Percentiles rank a stretch among this genome's conserved stretches.
Conservation (phyloP, 305 asterid genomes). For the Solanum hybrid region DNA sequence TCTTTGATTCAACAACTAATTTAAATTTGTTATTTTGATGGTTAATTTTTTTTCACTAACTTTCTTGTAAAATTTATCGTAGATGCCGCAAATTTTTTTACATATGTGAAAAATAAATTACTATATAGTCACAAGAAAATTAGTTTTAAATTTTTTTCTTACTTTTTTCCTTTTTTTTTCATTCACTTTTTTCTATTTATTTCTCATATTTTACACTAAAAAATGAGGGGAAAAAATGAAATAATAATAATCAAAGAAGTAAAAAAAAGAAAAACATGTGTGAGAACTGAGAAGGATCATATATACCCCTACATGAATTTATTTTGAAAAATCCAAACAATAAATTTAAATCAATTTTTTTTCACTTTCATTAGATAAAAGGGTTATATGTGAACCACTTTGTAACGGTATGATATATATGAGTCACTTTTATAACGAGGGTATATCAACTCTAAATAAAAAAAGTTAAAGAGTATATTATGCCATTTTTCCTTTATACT, state of each 20-base stretch:
- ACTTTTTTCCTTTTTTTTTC: not conserved
- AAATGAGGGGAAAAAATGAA: too few species aligned
- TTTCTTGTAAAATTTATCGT: not conserved
- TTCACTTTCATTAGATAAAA: not conserved
- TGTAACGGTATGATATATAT: not conserved
- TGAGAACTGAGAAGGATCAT: not conserved
- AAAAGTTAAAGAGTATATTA: not conserved
- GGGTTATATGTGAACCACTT: not conserved
- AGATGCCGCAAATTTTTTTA: not conserved
- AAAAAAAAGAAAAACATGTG: not conserved
- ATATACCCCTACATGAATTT: too few species aligned
- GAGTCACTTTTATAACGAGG: too few species aligned
- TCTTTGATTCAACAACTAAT: not conserved
- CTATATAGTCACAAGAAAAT: not conserved
- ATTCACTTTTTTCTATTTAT: too few species aligned
- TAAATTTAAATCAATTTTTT: too few species aligned
- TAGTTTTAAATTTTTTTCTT: not conserved
- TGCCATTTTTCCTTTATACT: not conserved
- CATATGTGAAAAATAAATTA: not conserved
- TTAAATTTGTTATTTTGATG: too few species aligned
- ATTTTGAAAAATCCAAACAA: too few species aligned
- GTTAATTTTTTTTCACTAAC: too few species aligned
- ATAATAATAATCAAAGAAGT: not conserved
- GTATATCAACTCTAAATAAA: too few species aligned
- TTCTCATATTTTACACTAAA: not conserved